Base-by-base conservation (phyloP, 2,329 filamentous ascomycete genomes). In the Talaromyces atroroseus region DNA sequence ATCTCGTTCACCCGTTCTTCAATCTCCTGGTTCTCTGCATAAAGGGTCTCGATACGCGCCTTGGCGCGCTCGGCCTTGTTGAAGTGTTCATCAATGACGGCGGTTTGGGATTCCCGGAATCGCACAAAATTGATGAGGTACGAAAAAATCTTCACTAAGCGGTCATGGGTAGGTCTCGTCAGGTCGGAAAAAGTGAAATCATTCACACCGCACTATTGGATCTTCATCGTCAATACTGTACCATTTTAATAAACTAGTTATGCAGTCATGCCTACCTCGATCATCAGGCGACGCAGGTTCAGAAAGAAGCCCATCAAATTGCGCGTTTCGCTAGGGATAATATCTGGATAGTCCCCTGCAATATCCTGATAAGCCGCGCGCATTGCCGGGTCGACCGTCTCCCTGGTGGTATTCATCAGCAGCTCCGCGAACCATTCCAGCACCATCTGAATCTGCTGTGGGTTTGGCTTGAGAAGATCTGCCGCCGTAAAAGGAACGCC, bases 61-160 rank as follows among this genome's bases (percentile, higher is more conserved):
- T 96, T 96, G 1, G 89, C 92, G 58, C 83, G 84, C 73, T 96
- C 90, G 12, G 89, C 84, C 66, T 90, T 92, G 78, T 96, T 94
- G 77, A 94, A 94, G 74, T 97, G 89, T 70, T 95, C 85, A 70
- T 96, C 92, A 61, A 97, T 96, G 29, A 94, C 85, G 40, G 80
- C 78, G 1, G 91, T 95, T 73, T 97, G 92, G 60, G 88, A 91
- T 76, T 96, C 92, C 65, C 94, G 88, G 76, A 97, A 99, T 53
- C 94, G 86, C 63, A 97, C 92, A 74, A 99, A 99, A 75, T 99
- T 99, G 78, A 99, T 99, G 61, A 97, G 83, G 74, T 96, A 96
- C 62, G 90, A 95, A 71, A 99, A 94, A 67, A 97, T 95, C 76
- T 94, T 95, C 67, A 92, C 88, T 14, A 97, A 82, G 46, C 94